Base-by-base conservation (phyloP, 1,284 basidiomycete species). In the Naganishia sp. region DNA sequence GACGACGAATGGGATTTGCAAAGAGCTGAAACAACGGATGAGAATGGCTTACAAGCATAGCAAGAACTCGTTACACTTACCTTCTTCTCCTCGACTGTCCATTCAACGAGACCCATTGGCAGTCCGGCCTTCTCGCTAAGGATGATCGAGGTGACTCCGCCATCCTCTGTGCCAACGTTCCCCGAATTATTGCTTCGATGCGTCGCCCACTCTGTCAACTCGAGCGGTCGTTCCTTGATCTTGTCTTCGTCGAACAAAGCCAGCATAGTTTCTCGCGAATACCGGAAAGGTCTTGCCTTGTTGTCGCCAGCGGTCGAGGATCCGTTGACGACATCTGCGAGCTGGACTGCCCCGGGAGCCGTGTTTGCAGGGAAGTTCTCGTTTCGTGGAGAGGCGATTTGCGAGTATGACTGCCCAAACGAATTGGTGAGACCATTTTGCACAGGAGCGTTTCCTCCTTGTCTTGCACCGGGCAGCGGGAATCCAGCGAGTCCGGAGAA, bases 51-150 rank as follows among this genome's bases (percentile, higher is more conserved):
- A 44, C 28, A 61, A 44, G 25, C 28, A 28, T 28, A 28, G 28
- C 16, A 33, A 15, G 11, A 7, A 54, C 21, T 36, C 23, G 13
- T 44, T 13, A 13, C 6, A 76, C 84, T 72, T 73, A 92, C 92
- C 88, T 92, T 94, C 83, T 88, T 92, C 83, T 94, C 92, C n/a
- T 81, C 81, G 66, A 92, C 90, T 65, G 82, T 82, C 84, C 90
- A 84, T 72, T 93, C 92, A 70, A 87, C 87, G 73, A 92, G 76
- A 53, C 86, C 85, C 49, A 88, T 80, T n/a, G 92, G 92, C 66
- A 90, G 88, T 64, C 78, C 84, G 43, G 85, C 86, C 31, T 84
- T 80, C 75, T 91, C 89, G 70, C 88, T 86, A 36, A 93, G 90
- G 70, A 94, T 87, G 59, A 91, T 90, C 13, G 59, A 52, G 9